phyloP scores from a whole-genome alignment of 2,329 filamentous ascomycete species.

The Paraphoma sp. region DNA sequence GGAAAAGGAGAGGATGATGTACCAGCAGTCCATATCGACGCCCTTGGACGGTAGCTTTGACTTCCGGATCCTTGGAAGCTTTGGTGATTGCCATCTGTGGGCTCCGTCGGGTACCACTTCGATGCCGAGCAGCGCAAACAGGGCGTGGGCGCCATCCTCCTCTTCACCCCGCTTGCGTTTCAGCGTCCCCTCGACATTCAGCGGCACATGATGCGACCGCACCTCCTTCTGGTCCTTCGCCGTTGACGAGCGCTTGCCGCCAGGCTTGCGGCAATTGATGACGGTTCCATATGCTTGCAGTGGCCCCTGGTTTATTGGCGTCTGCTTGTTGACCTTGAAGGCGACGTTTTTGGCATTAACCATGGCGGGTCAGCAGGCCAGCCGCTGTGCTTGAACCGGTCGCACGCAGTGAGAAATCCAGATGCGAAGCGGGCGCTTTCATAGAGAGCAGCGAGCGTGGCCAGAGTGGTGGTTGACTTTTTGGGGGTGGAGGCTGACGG shows the following conservation, averaged over 20 bases:
- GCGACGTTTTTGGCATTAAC: slow-evolving; percentile 47
- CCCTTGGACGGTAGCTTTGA: slow-evolving; percentile 33
- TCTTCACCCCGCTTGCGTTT: slow-evolving; percentile 34
- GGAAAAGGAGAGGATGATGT: slow-evolving; percentile 44
- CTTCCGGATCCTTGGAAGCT: slow-evolving; percentile 36
- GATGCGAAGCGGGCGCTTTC: slow-evolving; percentile 11
- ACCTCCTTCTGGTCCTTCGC: slow-evolving; percentile 32
- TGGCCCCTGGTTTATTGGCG: slow-evolving; percentile 31
- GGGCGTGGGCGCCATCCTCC: slow-evolving; percentile 9
- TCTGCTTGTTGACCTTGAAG: slow-evolving; percentile 49
- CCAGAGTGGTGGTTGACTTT: slow-evolving; percentile 7
- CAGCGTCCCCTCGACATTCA: slow-evolving; percentile 34
- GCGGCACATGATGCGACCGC: slow-evolving; percentile 37
- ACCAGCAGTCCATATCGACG: slow-evolving; percentile 44
- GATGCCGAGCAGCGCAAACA: slow-evolving; percentile 4
- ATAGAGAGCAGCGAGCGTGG: slow-evolving; percentile 12
- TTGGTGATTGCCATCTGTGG: slow-evolving; percentile 30
- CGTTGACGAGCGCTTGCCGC: slow-evolving; percentile 31
- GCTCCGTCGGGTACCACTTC: slow-evolving; percentile 8
- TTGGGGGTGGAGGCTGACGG: slow-evolving; percentile 24
- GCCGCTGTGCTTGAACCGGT: slow-evolving; percentile 32
- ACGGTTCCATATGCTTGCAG: slow-evolving; percentile 41
- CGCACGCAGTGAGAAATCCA: slow-evolving; percentile 15
- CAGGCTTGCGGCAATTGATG: slow-evolving; percentile 43
- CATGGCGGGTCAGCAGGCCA: slow-evolving; percentile 46